Evolutionary conservation across 78 protist species (phyloP), one percentile per base, ranked within the genome.

Genomic region (Dictyostelium citrinum): DNA sequence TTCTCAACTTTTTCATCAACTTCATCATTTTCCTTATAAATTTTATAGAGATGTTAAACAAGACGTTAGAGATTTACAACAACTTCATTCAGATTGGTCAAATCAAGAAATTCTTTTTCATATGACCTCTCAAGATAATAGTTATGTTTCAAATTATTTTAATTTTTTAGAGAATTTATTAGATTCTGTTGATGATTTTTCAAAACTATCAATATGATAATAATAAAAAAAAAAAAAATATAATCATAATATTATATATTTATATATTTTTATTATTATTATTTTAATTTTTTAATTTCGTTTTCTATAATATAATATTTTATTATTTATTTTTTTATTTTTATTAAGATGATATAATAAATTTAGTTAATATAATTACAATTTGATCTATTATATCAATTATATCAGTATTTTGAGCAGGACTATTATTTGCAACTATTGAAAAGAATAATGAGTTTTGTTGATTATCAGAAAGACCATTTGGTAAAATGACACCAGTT

Each of bases 21-120:
- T 88, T 3, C 93, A 88, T 67, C 93, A 88, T 67, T 88, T 77
- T 35, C 93, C 93, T 5, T 68, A 74, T 35, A 76, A 39, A 22
- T 29, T 88, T 3, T 88, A 39, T 49, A 88, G 76, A 35, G 49
- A 33, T 31, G 71, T 88, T 14, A 76, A 67, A 70, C 24, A 35
- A 7, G 81, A 88, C 17, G 81, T 88, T 22, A 39, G 85, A 61
- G 49, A 22, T 11, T 46, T 39, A 29, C 37, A 68, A 61, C 31
- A 58, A n/a, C 37, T 27, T 5, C 51, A 76, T 67, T 64, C 58
- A 16, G 81, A 78, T 33, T 46, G 81, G 81, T 16, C 61, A 24
- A 75, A 75, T 22, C 37, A 75, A 75, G 39, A 75, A 11, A 64
- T 64, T 64, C 9, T 64, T n/a, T 64, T 64, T 29, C 35, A 64